phyloP scores from a whole-genome alignment of 768 basidiomycete species.

The Lentinula detonsa region DNA sequence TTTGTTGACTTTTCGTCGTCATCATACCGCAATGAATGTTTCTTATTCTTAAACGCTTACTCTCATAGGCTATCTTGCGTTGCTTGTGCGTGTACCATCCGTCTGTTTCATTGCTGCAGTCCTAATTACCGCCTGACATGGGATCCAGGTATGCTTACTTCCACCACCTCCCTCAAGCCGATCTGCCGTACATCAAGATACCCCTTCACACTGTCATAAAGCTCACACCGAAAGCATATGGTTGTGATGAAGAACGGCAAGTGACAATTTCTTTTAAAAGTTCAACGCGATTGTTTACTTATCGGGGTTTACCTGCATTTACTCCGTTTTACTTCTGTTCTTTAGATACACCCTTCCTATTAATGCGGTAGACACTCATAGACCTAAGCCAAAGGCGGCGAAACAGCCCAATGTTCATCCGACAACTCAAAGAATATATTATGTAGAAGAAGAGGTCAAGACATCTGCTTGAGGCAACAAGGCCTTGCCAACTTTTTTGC shows the following conservation, averaged over 20 bases:
- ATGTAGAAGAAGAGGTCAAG: slow-evolving; percentile 17
- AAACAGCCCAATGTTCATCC: slow-evolving; percentile 23
- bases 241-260: slow-evolving; percentile 94
- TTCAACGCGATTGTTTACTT: not conserved
- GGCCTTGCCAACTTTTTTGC: not conserved
- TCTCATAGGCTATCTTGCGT: slow-evolving; percentile 64
- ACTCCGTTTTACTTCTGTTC: not conserved
- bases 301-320: not conserved
- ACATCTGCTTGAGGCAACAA: not conserved
- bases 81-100: slow-evolving; percentile 48
- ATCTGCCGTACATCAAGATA: slow-evolving; percentile 97
- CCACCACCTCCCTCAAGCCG: slow-evolving; percentile 84
- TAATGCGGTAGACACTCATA: slow-evolving; percentile 89
- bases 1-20: slow-evolving; percentile 14
- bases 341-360: slow-evolving; percentile 84
- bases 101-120: not conserved
- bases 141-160: slow-evolving; percentile 89
- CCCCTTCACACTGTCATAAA: slow-evolving; percentile 98
- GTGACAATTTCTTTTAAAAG: slow-evolving; percentile 7
- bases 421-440: slow-evolving; percentile 40
- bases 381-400: slow-evolving; percentile 49
- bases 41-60: slow-evolving; percentile 1
- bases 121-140: not conserved
- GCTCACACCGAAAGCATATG: slow-evolving; percentile 96
- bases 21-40: not conserved